phyloP scores from a whole-genome alignment of 192 early-diverging fungal species.

The Coemansia sp. region DNA sequence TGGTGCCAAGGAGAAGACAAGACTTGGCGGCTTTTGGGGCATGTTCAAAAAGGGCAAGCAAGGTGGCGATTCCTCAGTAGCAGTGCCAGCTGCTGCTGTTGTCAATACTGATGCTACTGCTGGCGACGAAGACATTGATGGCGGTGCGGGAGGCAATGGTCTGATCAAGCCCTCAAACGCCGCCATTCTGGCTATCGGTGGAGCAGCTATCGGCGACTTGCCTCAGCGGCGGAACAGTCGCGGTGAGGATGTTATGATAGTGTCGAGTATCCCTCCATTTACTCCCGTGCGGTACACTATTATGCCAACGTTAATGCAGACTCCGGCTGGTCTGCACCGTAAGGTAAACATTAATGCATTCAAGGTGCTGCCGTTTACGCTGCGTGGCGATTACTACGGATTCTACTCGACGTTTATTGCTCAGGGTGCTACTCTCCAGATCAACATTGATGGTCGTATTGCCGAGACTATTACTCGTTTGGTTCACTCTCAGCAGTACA shows the following conservation, averaged over 20 bases:
- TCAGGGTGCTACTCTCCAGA: slow-evolving; percentile 53
- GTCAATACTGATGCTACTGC: not conserved
- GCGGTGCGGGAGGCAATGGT: slow-evolving; percentile 1
- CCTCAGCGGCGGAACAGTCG: slow-evolving; percentile 54
- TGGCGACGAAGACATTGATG: not conserved
- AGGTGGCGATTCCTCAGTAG: not conserved
- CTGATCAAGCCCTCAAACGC: slow-evolving; percentile 36
- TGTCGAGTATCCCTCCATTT: slow-evolving; percentile 55
- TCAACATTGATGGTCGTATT: slow-evolving; percentile 55
- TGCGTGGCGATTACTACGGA: slow-evolving; percentile 58
- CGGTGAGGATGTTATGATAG: slow-evolving; percentile 55
- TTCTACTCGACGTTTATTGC: slow-evolving; percentile 60
- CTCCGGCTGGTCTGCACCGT: slow-evolving; percentile 46
- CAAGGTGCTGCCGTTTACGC: slow-evolving; percentile 53
- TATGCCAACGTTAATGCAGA: slow-evolving; percentile 50
- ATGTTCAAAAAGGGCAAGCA: slow-evolving; percentile 17
- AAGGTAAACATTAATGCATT: slow-evolving; percentile 54
- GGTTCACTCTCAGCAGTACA: slow-evolving; percentile 56
- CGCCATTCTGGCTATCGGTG: slow-evolving; percentile 44
- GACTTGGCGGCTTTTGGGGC: slow-evolving; percentile 24
- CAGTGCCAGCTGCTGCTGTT: not conserved
- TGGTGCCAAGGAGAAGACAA: not conserved
- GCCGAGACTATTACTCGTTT: slow-evolving; percentile 49
- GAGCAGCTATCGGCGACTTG: slow-evolving; percentile 50
- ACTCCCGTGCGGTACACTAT: slow-evolving; percentile 54